Evolutionary conservation across 805 yeast genomes (phyloP).

Genomic region (Yamadazyma sp.): DNA sequence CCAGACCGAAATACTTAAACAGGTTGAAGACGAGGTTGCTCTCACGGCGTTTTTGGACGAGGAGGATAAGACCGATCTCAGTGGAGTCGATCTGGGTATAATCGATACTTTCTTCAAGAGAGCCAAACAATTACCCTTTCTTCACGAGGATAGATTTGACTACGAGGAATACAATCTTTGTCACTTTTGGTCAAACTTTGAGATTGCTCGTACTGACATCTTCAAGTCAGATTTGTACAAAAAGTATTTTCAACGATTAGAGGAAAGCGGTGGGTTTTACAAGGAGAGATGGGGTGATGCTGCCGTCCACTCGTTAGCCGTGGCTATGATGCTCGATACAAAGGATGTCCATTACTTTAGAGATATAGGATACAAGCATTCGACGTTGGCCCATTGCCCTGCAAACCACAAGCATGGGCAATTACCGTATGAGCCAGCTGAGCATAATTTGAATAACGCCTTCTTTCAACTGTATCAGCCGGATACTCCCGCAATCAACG

Average conservation of each 20-base stretch:
- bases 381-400: slow-evolving; percentile 84
- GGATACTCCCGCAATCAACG: slow-evolving; percentile 33
- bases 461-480: slow-evolving; percentile 25
- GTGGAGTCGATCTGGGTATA: slow-evolving; percentile 25
- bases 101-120: slow-evolving; percentile 39
- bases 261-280: slow-evolving; percentile 77
- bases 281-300: slow-evolving; percentile 98
- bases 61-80: slow-evolving; percentile 23
- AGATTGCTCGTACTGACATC: slow-evolving; percentile 79
- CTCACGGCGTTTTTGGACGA: slow-evolving; percentile 22
- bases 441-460: slow-evolving; percentile 21
- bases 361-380: slow-evolving; percentile 87
- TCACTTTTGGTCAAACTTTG: slow-evolving; percentile 93
- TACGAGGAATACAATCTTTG: slow-evolving; percentile 72
- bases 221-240: slow-evolving; percentile 67
- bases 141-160: slow-evolving; percentile 57
- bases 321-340: slow-evolving; percentile 68
- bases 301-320: slow-evolving; percentile 86
- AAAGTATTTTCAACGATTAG: slow-evolving; percentile 67
- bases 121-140: slow-evolving; percentile 28
- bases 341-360: slow-evolving; percentile 84
- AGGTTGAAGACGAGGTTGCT: slow-evolving; percentile 29
- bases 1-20: slow-evolving; percentile 22
- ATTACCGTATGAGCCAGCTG: slow-evolving; percentile 39
- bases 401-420: slow-evolving; percentile 51